Percentiles rank a stretch among this genome's conserved stretches.
phyloP scores from a whole-genome alignment of 2,329 filamentous ascomycete species.

The Aspergillus sp. region DNA sequence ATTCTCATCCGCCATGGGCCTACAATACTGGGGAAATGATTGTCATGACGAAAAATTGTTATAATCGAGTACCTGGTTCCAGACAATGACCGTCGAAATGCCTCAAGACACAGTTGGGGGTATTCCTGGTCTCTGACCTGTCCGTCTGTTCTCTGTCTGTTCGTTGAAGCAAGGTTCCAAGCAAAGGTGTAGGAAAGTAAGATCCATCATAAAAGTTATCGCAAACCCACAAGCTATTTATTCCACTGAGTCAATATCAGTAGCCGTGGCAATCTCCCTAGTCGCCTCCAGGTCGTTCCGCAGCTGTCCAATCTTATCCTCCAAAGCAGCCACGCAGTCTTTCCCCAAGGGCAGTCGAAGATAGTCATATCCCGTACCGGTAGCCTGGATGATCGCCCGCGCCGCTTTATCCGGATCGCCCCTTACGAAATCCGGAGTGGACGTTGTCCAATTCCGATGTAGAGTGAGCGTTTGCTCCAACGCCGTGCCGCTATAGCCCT shows the following conservation, averaged over 20 bases:
- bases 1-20: background rate
- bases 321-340: conserved; percentile 8
- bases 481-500: background rate
- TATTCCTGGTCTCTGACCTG: background rate
- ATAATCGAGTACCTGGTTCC: no score
- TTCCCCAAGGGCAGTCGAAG: conserved; percentile 3
- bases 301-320: conserved; percentile 4
- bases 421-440: background rate
- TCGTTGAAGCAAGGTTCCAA: no score
- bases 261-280: background rate
- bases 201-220: background rate
- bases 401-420: conserved; percentile 4
- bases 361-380: background rate
- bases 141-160: background rate
- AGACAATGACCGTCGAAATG: background rate
- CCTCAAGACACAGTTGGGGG: background rate
- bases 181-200: background rate
- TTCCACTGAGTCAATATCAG: conserved; percentile 2
- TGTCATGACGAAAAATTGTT: no score
- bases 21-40: background rate
- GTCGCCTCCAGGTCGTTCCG: conserved; percentile 1
- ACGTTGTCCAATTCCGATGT: background rate
- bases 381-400: background rate
- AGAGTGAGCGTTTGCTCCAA: background rate
- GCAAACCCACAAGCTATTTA: background rate